Evolutionary conservation across 2,329 filamentous ascomycete genomes (phyloP).

Genomic region (Fusarium proliferatum): DNA sequence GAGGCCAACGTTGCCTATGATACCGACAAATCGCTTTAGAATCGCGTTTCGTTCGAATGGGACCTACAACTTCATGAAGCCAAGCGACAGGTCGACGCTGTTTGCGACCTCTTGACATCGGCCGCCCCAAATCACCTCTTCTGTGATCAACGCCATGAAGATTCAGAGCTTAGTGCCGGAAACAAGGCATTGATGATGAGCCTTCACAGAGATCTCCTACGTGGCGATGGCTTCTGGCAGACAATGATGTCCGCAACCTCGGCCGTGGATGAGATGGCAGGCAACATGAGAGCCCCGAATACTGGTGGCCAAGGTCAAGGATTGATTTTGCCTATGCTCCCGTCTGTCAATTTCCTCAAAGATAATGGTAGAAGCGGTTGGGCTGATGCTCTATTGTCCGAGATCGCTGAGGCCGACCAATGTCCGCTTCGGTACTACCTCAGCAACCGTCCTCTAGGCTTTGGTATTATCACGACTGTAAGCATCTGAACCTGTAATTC

Average conservation of each 20-base stretch:
- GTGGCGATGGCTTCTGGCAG: background rate
- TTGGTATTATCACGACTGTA: background rate
- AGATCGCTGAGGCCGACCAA: background rate
- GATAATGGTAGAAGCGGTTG: background rate
- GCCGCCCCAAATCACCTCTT: background rate
- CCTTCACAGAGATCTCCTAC: background rate
- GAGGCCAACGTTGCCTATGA: background rate
- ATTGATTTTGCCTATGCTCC: background rate
- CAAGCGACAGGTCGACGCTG: background rate
- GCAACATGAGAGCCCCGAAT: accelerated
- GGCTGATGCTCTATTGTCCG: background rate
- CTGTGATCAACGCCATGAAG: accelerated
- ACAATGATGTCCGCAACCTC: background rate
- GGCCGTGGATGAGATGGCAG: accelerated
- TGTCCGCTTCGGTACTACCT: background rate
- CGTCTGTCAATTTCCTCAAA: background rate
- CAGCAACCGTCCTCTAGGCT: background rate
- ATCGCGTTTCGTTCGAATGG: background rate
- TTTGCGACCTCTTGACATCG: background rate
- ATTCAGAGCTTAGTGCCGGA: accelerated
- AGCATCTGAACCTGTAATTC: no score
- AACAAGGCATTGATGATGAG: background rate
- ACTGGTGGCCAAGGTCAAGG: accelerated
- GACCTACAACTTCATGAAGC: accelerated
- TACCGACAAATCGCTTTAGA: background rate